Base-by-base conservation (phyloP, 2,329 filamentous ascomycete species). In the Monosporascus cannonballus region DNA sequence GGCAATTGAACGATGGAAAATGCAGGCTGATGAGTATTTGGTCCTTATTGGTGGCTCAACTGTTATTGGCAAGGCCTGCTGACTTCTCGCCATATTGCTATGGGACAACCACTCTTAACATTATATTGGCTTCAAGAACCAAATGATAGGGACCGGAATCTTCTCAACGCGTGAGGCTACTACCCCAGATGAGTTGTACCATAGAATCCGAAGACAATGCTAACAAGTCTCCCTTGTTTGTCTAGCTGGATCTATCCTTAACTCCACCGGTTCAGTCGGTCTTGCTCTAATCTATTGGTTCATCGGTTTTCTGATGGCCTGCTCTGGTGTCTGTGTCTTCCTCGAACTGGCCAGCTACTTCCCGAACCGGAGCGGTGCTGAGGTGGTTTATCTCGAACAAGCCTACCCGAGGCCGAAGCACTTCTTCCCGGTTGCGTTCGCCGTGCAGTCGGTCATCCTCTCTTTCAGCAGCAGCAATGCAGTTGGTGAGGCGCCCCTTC, bases 141-240 rank as follows among this genome's bases (percentile, higher is more conserved):
- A 80, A 64, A 85, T 85, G 81, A 75, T 86, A 45, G 83, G 83
- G 1, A 85, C 80, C 0, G 81, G 82, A 5, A 75, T 84, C 6
- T 84, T 79, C 56, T 80, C 78, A 5, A 57, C 53, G 9, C 64
- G 64, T 66, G 57, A 52, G 63, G 24, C 25, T 17, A 38, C 4
- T 6, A 7, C n/a, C 17, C 11, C 47, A 51, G 15, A 42, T 14
- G 30, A 14, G 11, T 14, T 34, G 11, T 34, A 34, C 30, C 11
- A 14, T 34, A 34, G 30, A 2, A 34, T 14, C 4, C 30, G 11
- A 34, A 34, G 11, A 5, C 30, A 34, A 34, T 2, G 30, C 30
- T 34, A 34, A 34, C 30, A 34, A 4, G 4, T 34, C 30, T 14
- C 9, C 4, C 30, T 14, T 5, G 30, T 34, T 34, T 34, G 11